A percentile compares a stretch with the other conserved stretches of the same genome.
These are phyloP conservation scores for Rusavskia elegans DNA, from an alignment of 495 filamentous ascomycete species.

Conservation along the genomic window DNA sequence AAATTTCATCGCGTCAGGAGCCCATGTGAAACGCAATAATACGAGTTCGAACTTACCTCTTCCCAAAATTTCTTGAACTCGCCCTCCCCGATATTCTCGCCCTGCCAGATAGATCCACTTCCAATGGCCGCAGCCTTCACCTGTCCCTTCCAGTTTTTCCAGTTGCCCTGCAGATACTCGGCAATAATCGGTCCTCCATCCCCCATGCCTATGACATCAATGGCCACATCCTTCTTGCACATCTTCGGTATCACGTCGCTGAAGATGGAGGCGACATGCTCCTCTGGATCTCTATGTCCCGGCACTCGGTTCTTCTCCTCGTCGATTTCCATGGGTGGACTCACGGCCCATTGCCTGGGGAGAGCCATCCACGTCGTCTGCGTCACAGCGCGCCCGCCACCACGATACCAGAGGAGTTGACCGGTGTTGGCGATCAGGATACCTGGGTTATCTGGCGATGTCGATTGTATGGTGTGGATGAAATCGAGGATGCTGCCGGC, in stretches of 20 bases:
- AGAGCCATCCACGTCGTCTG: slow-evolving; percentile 31
- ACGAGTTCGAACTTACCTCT: slow-evolving; percentile 22
- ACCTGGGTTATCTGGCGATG: slow-evolving; percentile 15
- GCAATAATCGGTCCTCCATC: slow-evolving; percentile 38
- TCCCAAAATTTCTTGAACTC: slow-evolving; percentile 29
- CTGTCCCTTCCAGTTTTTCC: slow-evolving; percentile 26
- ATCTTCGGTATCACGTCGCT: slow-evolving; percentile 36
- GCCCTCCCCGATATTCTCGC: slow-evolving; percentile 15
- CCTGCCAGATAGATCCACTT: slow-evolving; percentile 19
- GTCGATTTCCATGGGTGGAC: slow-evolving; percentile 21
- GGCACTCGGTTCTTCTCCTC: slow-evolving; percentile 38
- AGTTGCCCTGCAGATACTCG: slow-evolving; percentile 38
- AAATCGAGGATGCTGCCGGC: slow-evolving; percentile 49
- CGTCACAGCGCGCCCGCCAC: slow-evolving; percentile 37
- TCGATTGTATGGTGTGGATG: slow-evolving; percentile 31
- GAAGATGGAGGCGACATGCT: slow-evolving; percentile 52
- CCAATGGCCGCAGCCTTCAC: slow-evolving; percentile 25
- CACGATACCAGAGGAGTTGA: slow-evolving; percentile 52
- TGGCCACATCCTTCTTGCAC: slow-evolving; percentile 24
- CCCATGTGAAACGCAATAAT: neutral
- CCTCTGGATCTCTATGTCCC: slow-evolving; percentile 28
- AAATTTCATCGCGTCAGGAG: slow-evolving; percentile 8
- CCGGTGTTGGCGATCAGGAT: slow-evolving; percentile 61
- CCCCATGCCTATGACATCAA: slow-evolving; percentile 51
- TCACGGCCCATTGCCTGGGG: slow-evolving; percentile 39